Evolutionary conservation across 345 rosid species (phyloP).

Genomic region (Eucalyptus globulus): DNA sequence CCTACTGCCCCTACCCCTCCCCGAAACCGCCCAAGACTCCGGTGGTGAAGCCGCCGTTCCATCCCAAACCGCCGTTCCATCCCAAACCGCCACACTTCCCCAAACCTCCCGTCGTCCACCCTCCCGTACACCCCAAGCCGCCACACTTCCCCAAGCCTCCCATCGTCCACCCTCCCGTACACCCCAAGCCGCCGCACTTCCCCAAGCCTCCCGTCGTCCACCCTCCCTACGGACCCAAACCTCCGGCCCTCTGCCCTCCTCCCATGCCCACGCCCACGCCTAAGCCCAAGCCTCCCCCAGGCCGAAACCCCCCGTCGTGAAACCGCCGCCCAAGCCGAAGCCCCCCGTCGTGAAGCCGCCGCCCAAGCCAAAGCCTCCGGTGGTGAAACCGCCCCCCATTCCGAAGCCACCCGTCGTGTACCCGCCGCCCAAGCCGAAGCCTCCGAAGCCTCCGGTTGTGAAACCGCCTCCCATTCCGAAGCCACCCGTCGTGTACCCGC

Average conservation of each 20-base stretch:
- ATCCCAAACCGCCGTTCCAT: neutral
- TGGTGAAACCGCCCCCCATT: neutral
- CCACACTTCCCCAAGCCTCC: neutral
- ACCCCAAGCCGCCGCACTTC: no score
- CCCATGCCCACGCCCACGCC: neutral
- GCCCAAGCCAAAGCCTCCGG: conserved; percentile 3
- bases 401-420: conserved; percentile 1
- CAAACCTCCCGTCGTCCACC: conserved; percentile 11
- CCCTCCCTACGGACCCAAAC: conserved; percentile 1
- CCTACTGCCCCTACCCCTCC: conserved; percentile 33
- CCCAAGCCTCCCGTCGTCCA: neutral
- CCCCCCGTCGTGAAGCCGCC: conserved; percentile 4
- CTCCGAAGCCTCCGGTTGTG: neutral
- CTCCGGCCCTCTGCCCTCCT: conserved; percentile 1
- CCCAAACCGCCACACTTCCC: neutral
- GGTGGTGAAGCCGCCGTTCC: neutral
- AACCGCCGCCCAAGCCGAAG: neutral
- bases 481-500: conserved; percentile 3
- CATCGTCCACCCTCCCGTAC: neutral
- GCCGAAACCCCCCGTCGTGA: neutral
- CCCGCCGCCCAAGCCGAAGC: neutral
- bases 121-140: neutral
- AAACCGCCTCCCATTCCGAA: neutral
- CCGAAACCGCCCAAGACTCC: conserved; percentile 11
- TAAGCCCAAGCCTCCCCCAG: neutral